A percentile compares a stretch with the other conserved stretches of the same genome.
Conservation (phyloP, 2,329 filamentous ascomycete genomes). For the Aspergillus ustus region DNA sequence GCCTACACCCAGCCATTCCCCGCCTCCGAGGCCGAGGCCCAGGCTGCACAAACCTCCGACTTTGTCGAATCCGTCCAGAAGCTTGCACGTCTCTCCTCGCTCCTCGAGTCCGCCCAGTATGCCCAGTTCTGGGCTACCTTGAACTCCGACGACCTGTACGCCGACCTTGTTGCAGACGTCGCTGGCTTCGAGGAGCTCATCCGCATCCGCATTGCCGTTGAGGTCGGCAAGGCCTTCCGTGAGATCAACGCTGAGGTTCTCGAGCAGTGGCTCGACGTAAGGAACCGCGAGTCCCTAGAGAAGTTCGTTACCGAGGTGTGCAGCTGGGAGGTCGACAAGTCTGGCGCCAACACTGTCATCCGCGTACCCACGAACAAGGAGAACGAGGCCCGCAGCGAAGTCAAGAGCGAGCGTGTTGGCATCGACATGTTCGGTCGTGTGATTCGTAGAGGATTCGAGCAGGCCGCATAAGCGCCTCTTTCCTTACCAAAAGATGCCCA, state of each 20-base stretch:
- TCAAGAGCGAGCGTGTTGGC: constrained; percentile 90
- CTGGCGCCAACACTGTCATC: constrained; percentile 53
- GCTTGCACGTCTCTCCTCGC: constrained; percentile 79
- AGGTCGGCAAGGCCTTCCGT: constrained; percentile 79
- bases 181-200: constrained; percentile 93
- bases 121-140: constrained; percentile 89
- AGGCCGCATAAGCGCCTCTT: constrained; percentile 61
- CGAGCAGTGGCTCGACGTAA: constrained; percentile 75
- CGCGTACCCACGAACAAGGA: constrained; percentile 90
- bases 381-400: constrained; percentile 94
- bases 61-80: constrained; percentile 89
- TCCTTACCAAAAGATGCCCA: constrained; percentile 15
- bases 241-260: constrained; percentile 71
- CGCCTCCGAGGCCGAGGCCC: constrained; percentile 52
- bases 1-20: constrained; percentile 73
- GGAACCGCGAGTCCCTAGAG: constrained; percentile 66
- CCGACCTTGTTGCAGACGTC: constrained; percentile 92
- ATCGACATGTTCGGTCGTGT: constrained; percentile 63
- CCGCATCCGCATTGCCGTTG: constrained; percentile 84
- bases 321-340: constrained; percentile 78
- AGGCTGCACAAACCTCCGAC: constrained; percentile 47
- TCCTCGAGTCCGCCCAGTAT: constrained; percentile 91
- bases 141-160: constrained; percentile 92
- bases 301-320: constrained; percentile 86
- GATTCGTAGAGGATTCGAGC: constrained; percentile 84